Conservation (phyloP, 495 filamentous ascomycete genomes). For the Podospora pseudoanserina region DNA sequence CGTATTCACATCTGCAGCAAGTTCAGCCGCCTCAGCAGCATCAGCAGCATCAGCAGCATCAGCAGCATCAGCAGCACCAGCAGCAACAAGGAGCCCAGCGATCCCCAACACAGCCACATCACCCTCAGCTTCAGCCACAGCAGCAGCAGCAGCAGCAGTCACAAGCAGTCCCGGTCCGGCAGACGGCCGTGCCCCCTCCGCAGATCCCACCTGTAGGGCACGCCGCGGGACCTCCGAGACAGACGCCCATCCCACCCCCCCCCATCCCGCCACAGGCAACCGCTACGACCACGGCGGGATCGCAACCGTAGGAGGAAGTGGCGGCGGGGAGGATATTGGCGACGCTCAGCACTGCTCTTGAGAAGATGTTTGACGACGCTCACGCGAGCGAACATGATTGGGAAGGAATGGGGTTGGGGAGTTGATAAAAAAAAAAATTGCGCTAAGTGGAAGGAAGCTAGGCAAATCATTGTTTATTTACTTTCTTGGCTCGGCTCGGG, state of each 20-base stretch:
- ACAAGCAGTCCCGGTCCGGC: constrained; percentile 18
- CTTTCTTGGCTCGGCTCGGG: too few relatives aligned
- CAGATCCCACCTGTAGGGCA: constrained; percentile 21
- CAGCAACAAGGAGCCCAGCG: constrained; percentile 12
- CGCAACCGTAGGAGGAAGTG: not conserved
- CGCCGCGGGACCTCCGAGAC: constrained; percentile 19
- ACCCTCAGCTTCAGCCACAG: constrained; percentile 7
- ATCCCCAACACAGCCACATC: constrained; percentile 15
- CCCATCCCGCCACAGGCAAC: constrained; percentile 27
- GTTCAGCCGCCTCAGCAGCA: constrained; percentile 10
- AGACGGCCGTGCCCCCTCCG: constrained; percentile 31
- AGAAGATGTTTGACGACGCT: too few relatives aligned
- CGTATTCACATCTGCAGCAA: constrained; percentile 6
- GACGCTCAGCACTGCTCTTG: not conserved
- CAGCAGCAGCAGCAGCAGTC: constrained; percentile 16
- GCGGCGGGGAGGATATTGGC: not conserved
- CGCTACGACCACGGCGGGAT: not conserved
- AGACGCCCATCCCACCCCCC: constrained; percentile 34
- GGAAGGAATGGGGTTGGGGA: too few relatives aligned
- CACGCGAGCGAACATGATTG: too few relatives aligned
- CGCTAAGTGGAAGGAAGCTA: too few relatives aligned
- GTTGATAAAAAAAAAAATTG: too few relatives aligned
- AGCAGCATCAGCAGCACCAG: constrained; percentile 14
- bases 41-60: constrained; percentile 10
- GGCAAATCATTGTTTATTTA: too few relatives aligned